Evolutionary conservation across 495 filamentous ascomycete species (phyloP), one percentile per base, ranked within the genome.

Genomic region (Elaphomyces granulatus): DNA sequence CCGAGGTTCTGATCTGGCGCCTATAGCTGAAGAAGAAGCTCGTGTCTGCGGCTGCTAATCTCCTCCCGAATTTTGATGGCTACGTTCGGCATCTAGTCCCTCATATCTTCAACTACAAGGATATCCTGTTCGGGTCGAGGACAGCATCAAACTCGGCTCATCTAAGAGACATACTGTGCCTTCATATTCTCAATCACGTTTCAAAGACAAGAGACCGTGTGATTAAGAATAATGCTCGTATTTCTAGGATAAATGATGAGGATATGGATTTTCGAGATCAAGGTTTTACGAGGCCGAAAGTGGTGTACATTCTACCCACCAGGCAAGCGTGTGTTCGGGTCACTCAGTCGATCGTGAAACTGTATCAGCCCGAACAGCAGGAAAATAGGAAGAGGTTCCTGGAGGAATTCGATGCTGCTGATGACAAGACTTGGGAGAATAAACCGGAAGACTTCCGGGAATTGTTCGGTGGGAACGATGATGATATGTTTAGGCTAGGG

Each of bases 331-430:
- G 84, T 45, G 80, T 81, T 34, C 75, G 77, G 46, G 75, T 74
- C 47, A 67, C 94, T 21, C 72, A 94, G 31, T 69, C 66, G 6
- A 81, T 98, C 20, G 75, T 77, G 19, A 61, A 67, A 2, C 55
- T 94, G 37, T 78, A 74, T 59, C 70, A 80, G 46, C 81, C 83
- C 0, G 87, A 94, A 41, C 87, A 94, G 49, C 84, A 94, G 45
- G 90, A 95, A 56, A 94, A 98, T 66, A 78, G 77, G 45, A 94
- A 93, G 58, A 80, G 90, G 3, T 94, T 98, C 50, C 64, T 82
- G 14, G 86, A 94, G 15, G 68, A 70, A 15, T 98, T 83, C 60
- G 66, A 76, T 4, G 61, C 77, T 15, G 67, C 72, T 15, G 69
- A 77, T 16, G 74, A 78, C 38, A 69, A 76, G n/a, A 53, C 64